phyloP scores from a whole-genome alignment of 2,329 filamentous ascomycete genomes.

The Penicillium sp. region DNA sequence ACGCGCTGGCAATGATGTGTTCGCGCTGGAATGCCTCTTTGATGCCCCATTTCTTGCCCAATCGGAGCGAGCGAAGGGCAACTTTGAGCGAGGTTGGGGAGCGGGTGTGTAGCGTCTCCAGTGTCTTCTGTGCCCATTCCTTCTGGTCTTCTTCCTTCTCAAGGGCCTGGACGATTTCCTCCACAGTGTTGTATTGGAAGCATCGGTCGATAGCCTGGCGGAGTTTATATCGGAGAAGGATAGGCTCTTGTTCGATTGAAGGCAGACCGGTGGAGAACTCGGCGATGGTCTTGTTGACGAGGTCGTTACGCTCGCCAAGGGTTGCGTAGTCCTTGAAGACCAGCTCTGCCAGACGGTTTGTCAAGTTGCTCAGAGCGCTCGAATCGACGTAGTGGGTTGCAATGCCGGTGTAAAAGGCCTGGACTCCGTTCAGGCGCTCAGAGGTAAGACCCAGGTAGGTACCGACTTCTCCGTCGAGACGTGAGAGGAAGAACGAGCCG shows the following conservation, averaged over 20 bases:
- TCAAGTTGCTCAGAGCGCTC: slow-evolving; percentile 73
- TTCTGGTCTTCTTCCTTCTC: slow-evolving; percentile 52
- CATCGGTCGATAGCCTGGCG: slow-evolving; percentile 81
- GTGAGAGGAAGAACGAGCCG: slow-evolving; percentile 89
- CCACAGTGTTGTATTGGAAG: slow-evolving; percentile 65
- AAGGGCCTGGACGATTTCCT: slow-evolving; percentile 68
- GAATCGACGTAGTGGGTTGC: slow-evolving; percentile 97
- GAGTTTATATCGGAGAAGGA: slow-evolving; percentile 63
- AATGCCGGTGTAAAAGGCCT: slow-evolving; percentile 85
- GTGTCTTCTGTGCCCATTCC: slow-evolving; percentile 74
- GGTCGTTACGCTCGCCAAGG: slow-evolving; percentile 59
- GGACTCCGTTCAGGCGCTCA: slow-evolving; percentile 73
- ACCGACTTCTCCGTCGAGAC: slow-evolving; percentile 79
- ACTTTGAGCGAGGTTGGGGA: slow-evolving; percentile 88
- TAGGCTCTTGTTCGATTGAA: slow-evolving; percentile 54
- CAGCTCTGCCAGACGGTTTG: slow-evolving; percentile 82
- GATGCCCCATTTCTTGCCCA: slow-evolving; percentile 74
- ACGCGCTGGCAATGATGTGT: slow-evolving; percentile 75
- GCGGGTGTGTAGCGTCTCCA: slow-evolving; percentile 68
- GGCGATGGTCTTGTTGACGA: slow-evolving; percentile 84
- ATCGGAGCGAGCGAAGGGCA: slow-evolving; percentile 74
- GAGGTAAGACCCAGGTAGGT: slow-evolving; percentile 93
- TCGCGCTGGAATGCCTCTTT: slow-evolving; percentile 80
- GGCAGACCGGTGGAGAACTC: slow-evolving; percentile 88
- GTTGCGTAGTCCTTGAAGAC: slow-evolving; percentile 75